Percentiles rank a stretch among this genome's conserved stretches.
phyloP scores from a whole-genome alignment of 495 filamentous ascomycete species.

The Barbatosphaeria neglecta region DNA sequence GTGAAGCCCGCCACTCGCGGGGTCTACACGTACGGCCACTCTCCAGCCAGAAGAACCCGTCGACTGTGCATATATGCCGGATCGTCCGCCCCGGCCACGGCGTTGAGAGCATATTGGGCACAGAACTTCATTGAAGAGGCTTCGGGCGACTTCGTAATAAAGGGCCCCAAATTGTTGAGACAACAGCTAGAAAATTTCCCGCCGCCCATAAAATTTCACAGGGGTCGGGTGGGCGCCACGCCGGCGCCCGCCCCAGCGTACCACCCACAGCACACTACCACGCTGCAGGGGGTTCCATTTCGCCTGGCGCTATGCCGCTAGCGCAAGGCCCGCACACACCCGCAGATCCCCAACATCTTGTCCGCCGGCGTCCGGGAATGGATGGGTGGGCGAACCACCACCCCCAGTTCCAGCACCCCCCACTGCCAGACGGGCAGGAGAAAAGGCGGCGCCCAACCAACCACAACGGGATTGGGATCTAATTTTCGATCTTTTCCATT shows the following conservation, averaged over 20 bases:
- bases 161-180: neutral
- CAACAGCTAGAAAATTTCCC: neutral
- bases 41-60: too few relatives aligned
- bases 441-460: neutral
- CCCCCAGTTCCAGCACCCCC: too few relatives aligned
- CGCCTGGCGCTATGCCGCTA: constrained; percentile 2
- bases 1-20: too few relatives aligned
- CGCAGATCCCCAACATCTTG: constrained; percentile 33
- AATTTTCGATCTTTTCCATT: constrained; percentile 30
- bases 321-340: constrained; percentile 13
- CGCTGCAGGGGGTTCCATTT: neutral
- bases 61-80: too few relatives aligned
- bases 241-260: constrained; percentile 4
- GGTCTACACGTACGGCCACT: too few relatives aligned
- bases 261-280: neutral
- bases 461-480: neutral
- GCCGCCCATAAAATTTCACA: neutral
- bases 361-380: constrained; percentile 10
- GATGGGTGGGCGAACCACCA: neutral
- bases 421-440: neutral
- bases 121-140: too few relatives aligned
- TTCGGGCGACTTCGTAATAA: neutral
- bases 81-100: too few relatives aligned
- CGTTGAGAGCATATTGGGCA: neutral
- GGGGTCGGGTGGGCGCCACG: too few relatives aligned